Conservation (phyloP, 192 early-diverging fungal genomes). For the Linnemannia zychae region DNA sequence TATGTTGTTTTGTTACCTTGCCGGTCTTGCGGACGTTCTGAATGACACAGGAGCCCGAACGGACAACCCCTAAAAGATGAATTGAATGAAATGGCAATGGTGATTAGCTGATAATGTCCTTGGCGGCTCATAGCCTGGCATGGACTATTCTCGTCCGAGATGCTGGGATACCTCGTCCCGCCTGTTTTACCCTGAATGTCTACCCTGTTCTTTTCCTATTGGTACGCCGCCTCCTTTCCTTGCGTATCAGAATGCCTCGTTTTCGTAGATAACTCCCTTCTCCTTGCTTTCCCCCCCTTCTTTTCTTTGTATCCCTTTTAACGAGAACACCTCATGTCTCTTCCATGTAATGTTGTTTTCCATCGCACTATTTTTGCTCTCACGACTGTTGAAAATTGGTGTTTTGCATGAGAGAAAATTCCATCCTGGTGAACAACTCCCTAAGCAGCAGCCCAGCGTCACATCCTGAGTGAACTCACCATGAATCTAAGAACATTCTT, state of each 20-base stretch:
- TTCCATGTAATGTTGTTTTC: neutral
- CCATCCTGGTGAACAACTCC: too few species aligned
- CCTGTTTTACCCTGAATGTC: neutral
- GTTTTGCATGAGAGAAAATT: neutral
- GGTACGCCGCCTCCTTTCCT: too few species aligned
- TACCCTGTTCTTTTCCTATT: neutral
- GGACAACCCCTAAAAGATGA: conserved; percentile 27
- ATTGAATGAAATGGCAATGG: neutral
- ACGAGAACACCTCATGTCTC: too few species aligned
- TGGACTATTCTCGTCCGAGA: neutral
- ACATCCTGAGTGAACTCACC: neutral
- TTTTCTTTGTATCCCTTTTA: neutral
- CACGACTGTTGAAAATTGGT: conserved; percentile 25
- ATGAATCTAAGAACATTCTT: neutral
- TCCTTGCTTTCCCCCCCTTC: neutral
- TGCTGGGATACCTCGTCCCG: neutral
- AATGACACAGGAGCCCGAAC: conserved; percentile 44
- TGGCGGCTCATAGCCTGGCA: neutral
- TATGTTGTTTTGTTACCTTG: conserved; percentile 34
- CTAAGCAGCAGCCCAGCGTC: too few species aligned
- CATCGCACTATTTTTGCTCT: neutral
- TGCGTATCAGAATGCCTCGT: too few species aligned
- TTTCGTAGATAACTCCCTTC: too few species aligned
- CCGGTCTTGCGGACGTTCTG: conserved; percentile 55
- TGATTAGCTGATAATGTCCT: conserved; percentile 3